phyloP scores from a whole-genome alignment of 192 early-diverging fungal species.

The Entomortierella beljakovae region DNA sequence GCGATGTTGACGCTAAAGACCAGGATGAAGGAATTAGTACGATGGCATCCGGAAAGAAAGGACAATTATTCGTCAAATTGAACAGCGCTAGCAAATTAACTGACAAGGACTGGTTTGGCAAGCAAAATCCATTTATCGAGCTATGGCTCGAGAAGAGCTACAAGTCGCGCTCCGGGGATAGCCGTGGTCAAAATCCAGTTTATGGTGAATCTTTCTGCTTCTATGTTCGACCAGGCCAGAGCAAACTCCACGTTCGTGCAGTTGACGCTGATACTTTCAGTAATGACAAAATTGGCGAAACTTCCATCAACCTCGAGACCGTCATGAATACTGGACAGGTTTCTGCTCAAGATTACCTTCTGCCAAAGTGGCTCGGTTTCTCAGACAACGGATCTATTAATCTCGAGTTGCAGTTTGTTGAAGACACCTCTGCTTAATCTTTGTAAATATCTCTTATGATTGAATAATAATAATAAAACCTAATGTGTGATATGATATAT shows the following conservation, averaged over 20 bases:
- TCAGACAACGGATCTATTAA: constrained; percentile 43
- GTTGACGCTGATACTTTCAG: constrained; percentile 49
- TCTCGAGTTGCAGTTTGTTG: constrained; percentile 44
- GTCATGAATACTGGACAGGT: constrained; percentile 32
- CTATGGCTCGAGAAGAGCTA: constrained; percentile 45
- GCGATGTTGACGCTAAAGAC: too few species aligned
- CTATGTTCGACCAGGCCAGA: constrained; percentile 35
- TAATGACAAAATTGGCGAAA: constrained; percentile 53
- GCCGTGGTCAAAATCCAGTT: constrained; percentile 23
- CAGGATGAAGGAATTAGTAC: too few species aligned
- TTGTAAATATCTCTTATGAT: too few species aligned
- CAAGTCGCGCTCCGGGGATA: constrained; percentile 35
- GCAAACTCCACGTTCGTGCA: constrained; percentile 52
- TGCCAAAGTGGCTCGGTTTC: constrained; percentile 52
- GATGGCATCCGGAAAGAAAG: neutral
- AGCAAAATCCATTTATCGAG: constrained; percentile 29
- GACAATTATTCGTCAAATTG: constrained; percentile 31
- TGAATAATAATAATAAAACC: too few species aligned
- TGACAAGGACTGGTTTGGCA: constrained; percentile 26
- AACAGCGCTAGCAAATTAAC: constrained; percentile 23
- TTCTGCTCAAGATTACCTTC: constrained; percentile 34
- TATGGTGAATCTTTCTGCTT: constrained; percentile 36
- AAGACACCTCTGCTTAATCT: neutral
- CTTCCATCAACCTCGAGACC: constrained; percentile 26
- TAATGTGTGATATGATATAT: too few species aligned